Evolutionary conservation across 1,284 basidiomycete species (phyloP).

Genomic region (Trichosporon coremiiforme): DNA sequence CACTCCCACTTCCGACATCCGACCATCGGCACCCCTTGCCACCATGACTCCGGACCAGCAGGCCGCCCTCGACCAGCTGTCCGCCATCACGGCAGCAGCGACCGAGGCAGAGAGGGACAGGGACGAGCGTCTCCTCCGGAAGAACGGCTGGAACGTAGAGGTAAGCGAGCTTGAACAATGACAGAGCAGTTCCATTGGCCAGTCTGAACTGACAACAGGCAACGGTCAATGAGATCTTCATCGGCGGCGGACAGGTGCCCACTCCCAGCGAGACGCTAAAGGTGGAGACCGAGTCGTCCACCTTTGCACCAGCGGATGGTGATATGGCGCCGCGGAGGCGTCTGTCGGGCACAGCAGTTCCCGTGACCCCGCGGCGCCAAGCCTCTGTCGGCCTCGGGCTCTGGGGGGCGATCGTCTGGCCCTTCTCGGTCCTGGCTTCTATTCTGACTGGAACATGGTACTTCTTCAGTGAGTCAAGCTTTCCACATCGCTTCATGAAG

Average conservation of each 20-base stretch:
- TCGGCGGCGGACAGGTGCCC: conserved; percentile 28
- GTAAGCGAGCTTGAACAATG: conserved; percentile 34
- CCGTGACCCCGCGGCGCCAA: neutral
- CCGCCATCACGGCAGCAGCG: conserved; percentile 52
- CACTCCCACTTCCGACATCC: neutral
- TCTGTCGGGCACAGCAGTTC: conserved; percentile 27
- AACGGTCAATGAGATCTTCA: conserved; percentile 48
- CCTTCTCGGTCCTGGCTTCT: conserved; percentile 43
- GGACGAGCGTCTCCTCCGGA: conserved; percentile 50
- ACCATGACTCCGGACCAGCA: conserved; percentile 39
- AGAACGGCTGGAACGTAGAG: conserved; percentile 55
- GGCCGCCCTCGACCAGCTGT: conserved; percentile 49
- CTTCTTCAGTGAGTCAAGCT: conserved; percentile 49
- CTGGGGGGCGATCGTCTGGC: conserved; percentile 43
- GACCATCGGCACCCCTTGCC: neutral
- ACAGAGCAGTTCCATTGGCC: neutral
- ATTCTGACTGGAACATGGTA: conserved; percentile 53
- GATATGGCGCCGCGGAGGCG: conserved; percentile 30
- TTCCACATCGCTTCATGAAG: neutral
- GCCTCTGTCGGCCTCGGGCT: conserved; percentile 22
- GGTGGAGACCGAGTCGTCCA: conserved; percentile 24
- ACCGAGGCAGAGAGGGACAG: conserved; percentile 43
- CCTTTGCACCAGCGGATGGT: conserved; percentile 26
- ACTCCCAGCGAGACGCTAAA: conserved; percentile 22
- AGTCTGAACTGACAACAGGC: conserved; percentile 31